Base-by-base conservation (phyloP, 805 yeast species). In the Saccharomycopsis sp. region DNA sequence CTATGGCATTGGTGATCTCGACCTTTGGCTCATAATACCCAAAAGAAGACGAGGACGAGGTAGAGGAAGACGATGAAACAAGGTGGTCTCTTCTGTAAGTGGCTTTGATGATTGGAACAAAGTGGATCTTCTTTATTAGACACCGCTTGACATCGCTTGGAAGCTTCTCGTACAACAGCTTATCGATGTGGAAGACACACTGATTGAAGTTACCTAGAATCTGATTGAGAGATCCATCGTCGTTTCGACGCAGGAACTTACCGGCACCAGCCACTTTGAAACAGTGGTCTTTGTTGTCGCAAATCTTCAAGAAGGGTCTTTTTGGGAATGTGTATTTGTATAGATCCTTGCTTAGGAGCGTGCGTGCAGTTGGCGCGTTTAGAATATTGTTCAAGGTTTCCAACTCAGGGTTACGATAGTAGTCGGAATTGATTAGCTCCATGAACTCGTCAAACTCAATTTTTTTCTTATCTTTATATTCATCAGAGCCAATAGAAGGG, bases 51-150 rank as follows among this genome's bases (percentile, higher is more conserved):
- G 12, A 44, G 12, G 18, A 16, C 4, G 48, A 44, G 12, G 18
- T 5, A 4, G 12, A 44, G 12, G 37, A 29, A 29, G 37, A 29
- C 37, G 12, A 12, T 12, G 37, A 29, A 29, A n/a, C n/a, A n/a
- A n/a, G n/a, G n/a, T 29, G 37, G 7, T 44, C 48, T 44, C 16
- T 44, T 12, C 48, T 44, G 21, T 44, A 44, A 12, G 24, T 23
- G 12, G 71, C 65, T 59, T 79, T 81, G 34, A 80, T 70, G 34
- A 80, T 71, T 12, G 85, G 85, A n/a, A 81, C 72, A 63, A 75
- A 80, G 67, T 82, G 87, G 56, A 78, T 76, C 56, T 75, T 76
- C 18, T 63, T 63, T 50, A 64, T 68, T 18, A 72, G 65, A 63
- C 68, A 77, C 34, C 62, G 54, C 3, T 65, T 50, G 41, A 70